Conservation (phyloP, 2,329 filamentous ascomycete species). For the Blastomyces emzantsi region DNA sequence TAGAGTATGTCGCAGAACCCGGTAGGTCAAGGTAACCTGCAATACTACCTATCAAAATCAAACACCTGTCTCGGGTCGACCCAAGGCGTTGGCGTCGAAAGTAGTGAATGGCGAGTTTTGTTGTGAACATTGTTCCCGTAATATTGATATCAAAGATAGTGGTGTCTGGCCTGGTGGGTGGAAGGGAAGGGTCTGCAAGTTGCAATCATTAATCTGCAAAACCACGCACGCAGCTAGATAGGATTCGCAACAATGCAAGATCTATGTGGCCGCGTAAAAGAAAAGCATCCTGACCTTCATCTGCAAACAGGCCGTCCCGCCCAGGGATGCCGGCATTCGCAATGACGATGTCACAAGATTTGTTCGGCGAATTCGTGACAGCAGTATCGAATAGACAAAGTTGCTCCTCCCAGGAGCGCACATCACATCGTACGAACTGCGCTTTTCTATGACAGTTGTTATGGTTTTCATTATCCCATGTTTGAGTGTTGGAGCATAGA, state of each 20-base stretch:
- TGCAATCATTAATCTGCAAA: background rate
- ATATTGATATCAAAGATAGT: conserved; percentile 35
- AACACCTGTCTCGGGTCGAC: conserved; percentile 22
- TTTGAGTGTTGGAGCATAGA: background rate
- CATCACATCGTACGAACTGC: conserved; percentile 27
- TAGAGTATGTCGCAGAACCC: conserved; percentile 27
- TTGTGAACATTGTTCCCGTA: conserved; percentile 38
- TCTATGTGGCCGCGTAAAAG: background rate
- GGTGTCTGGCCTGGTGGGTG: conserved; percentile 23
- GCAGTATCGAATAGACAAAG: conserved; percentile 24
- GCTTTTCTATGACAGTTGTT: conserved; percentile 11
- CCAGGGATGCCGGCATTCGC: conserved; percentile 28
- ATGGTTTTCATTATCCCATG: background rate
- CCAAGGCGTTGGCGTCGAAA: conserved; percentile 27
- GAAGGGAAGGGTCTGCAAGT: conserved; percentile 11
- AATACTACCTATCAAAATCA: conserved; percentile 29
- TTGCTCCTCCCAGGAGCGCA: conserved; percentile 27
- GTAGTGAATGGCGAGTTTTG: conserved; percentile 38
- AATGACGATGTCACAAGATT: conserved; percentile 25
- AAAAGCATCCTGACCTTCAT: conserved; percentile 13
- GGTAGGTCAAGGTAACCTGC: conserved; percentile 29
- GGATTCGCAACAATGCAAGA: background rate
- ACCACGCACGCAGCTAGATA: background rate
- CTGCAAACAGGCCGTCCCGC: conserved; percentile 24
- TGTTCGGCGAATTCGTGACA: conserved; percentile 20